A percentile compares a stretch with the other conserved stretches of the same genome.
These are phyloP conservation scores for Dendrostoma leiphaemia DNA, from an alignment of 2,329 filamentous ascomycete species.

Conservation along the genomic window DNA sequence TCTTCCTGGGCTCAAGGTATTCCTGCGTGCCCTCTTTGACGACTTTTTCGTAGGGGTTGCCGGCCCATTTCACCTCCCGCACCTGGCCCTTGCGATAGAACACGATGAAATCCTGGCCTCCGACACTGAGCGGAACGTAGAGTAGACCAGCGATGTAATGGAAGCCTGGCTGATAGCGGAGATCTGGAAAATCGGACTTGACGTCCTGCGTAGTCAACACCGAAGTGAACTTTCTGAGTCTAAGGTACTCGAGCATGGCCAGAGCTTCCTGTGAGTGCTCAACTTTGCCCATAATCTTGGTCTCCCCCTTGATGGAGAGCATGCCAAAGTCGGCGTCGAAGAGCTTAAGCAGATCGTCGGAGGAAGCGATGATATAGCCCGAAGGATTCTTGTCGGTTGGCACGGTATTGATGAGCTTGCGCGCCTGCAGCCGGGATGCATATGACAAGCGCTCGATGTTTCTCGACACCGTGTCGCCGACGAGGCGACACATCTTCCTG, in stretches of 20 bases:
- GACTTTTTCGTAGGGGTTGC: conserved; percentile 80
- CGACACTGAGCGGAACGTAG: conserved; percentile 75
- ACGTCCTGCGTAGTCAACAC: conserved; percentile 80
- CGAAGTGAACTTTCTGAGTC: conserved; percentile 70
- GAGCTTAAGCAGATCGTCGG: conserved; percentile 77
- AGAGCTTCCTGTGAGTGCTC: conserved; percentile 79
- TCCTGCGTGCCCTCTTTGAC: conserved; percentile 69
- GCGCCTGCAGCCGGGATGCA: conserved; percentile 77
- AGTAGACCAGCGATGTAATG: conserved; percentile 73
- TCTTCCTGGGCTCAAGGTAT: conserved; percentile 74
- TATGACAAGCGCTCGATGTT: conserved; percentile 89
- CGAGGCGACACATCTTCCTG: conserved; percentile 84
- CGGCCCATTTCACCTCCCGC: conserved; percentile 80
- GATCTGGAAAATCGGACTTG: conserved; percentile 72
- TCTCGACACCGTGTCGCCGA: conserved; percentile 80
- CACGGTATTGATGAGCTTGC: conserved; percentile 84
- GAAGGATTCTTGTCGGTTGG: conserved; percentile 80
- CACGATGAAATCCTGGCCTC: conserved; percentile 81
- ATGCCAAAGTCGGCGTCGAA: conserved; percentile 88
- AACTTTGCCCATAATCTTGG: conserved; percentile 75
- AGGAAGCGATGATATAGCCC: conserved; percentile 87
- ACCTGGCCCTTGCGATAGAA: conserved; percentile 81
- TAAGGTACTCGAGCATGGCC: conserved; percentile 80
- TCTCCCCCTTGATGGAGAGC: conserved; percentile 82
- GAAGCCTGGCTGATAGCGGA: conserved; percentile 78